Evolutionary conservation across 257 asterid species (phyloP).

Genomic region (Capsicum pubescens): DNA sequence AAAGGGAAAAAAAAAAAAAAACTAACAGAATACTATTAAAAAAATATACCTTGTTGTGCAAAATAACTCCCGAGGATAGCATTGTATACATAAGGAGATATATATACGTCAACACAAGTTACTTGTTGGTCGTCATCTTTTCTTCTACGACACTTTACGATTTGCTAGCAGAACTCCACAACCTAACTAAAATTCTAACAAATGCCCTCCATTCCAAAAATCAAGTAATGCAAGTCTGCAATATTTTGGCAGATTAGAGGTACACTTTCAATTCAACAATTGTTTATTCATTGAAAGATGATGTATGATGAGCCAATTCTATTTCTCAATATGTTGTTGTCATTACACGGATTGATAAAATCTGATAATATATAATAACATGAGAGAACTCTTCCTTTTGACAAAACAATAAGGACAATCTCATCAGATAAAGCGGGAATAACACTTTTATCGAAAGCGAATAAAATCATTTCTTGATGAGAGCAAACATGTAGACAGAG

Average conservation of each 20-base stretch:
- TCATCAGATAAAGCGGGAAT: slow-evolving; percentile 16
- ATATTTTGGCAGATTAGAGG: slow-evolving; percentile 17
- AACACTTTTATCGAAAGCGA: not conserved
- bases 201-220: slow-evolving; percentile 11
- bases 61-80: slow-evolving; percentile 91
- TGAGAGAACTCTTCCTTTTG: slow-evolving; percentile 18
- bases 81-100: slow-evolving; percentile 75
- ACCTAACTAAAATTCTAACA: not conserved
- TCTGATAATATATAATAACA: not conserved
- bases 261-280: not conserved
- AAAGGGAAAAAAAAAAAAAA: not conserved
- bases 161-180: not conserved
- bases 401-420: not conserved
- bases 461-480: not conserved
- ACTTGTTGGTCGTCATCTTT: slow-evolving; percentile 70
- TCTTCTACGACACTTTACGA: slow-evolving; percentile 5
- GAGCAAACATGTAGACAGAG: not conserved
- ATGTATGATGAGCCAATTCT: not conserved
- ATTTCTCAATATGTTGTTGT: slow-evolving; percentile 3
- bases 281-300: slow-evolving; percentile 15
- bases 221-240: not conserved
- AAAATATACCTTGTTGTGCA: slow-evolving; percentile 82
- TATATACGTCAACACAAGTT: slow-evolving; percentile 81
- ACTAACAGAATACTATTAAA: not conserved
- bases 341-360: not conserved